A percentile compares a stretch with the other conserved stretches of the same genome.
Conservation (phyloP, 192 early-diverging fungal species). For the Coemansia sp. region DNA sequence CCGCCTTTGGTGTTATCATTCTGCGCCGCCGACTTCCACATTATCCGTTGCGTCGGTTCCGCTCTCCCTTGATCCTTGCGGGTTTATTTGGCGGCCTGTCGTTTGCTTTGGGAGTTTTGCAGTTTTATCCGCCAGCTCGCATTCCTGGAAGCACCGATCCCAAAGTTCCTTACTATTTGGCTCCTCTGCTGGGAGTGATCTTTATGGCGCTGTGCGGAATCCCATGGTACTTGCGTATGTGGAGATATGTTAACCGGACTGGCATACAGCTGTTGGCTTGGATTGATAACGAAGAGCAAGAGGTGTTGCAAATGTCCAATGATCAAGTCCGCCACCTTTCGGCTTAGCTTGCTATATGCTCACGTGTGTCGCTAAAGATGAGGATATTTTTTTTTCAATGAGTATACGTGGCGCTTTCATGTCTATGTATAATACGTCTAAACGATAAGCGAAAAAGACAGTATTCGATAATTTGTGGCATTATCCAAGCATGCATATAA, state of each 20-base stretch:
- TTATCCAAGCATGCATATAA: not conserved
- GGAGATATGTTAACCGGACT: conserved; percentile 31
- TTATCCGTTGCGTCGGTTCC: conserved; percentile 39
- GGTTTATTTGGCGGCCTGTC: conserved; percentile 41
- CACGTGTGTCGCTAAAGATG: no score
- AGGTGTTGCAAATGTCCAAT: conserved; percentile 26
- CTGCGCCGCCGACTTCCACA: conserved; percentile 41
- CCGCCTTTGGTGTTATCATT: conserved; percentile 56
- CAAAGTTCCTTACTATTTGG: conserved; percentile 37
- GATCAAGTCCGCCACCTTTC: conserved; percentile 1
- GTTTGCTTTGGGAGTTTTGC: conserved; percentile 32
- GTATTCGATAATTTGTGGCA: conserved; percentile 14
- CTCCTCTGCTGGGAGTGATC: conserved; percentile 34
- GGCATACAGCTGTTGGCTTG: conserved; percentile 37
- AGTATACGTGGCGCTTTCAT: no score
- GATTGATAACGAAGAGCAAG: conserved; percentile 46
- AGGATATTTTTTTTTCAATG: no score
- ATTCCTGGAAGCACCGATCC: conserved; percentile 32
- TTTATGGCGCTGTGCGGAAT: conserved; percentile 37
- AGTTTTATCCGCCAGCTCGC: conserved; percentile 48
- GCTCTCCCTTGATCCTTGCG: conserved; percentile 35
- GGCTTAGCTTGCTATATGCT: not conserved
- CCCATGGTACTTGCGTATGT: conserved; percentile 50
- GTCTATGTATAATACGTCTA: no score
- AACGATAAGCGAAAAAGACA: not conserved